phyloP scores from a whole-genome alignment of 495 filamentous ascomycete species.

The Friedmanniomyces endolithicus region DNA sequence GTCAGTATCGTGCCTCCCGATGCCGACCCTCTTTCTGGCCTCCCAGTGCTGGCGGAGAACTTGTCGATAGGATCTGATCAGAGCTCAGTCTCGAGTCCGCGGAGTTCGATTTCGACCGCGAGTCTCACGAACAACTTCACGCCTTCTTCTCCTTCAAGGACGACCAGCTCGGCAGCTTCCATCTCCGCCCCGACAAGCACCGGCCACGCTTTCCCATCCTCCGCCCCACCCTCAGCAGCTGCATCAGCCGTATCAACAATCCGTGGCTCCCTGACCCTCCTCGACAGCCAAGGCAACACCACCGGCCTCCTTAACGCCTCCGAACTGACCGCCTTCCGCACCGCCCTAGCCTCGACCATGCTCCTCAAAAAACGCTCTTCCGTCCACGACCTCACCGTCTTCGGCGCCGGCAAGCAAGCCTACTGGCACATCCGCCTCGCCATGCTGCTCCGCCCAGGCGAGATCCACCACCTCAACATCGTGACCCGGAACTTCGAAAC shows the following conservation, averaged over 20 bases:
- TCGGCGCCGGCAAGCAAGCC: conserved; percentile 84
- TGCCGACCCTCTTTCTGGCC: neutral
- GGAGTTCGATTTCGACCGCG: conserved; percentile 21
- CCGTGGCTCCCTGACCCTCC: conserved; percentile 64
- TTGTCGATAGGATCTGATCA: neutral
- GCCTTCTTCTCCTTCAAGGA: conserved; percentile 18
- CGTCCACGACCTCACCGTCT: conserved; percentile 64
- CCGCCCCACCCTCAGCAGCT: conserved; percentile 18
- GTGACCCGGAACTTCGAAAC: conserved; percentile 61
- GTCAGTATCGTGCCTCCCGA: conserved; percentile 36
- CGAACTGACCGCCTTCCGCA: conserved; percentile 86
- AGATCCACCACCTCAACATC: conserved; percentile 66
- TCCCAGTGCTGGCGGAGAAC: conserved; percentile 9
- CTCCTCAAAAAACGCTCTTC: conserved; percentile 57
- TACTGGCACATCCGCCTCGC: conserved; percentile 86
- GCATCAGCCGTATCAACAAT: conserved; percentile 44
- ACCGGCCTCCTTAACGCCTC: conserved; percentile 72
- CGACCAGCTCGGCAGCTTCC: conserved; percentile 9
- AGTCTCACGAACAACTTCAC: neutral
- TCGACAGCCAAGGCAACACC: conserved; percentile 53
- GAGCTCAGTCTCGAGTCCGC: conserved; percentile 1
- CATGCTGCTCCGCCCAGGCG: conserved; percentile 55
- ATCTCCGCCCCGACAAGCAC: conserved; percentile 16
- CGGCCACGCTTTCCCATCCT: conserved; percentile 22
- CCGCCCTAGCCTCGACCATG: conserved; percentile 67